These are phyloP conservation scores for Tuber indicum DNA, from an alignment of 495 filamentous ascomycete species.

Conservation along the genomic window DNA sequence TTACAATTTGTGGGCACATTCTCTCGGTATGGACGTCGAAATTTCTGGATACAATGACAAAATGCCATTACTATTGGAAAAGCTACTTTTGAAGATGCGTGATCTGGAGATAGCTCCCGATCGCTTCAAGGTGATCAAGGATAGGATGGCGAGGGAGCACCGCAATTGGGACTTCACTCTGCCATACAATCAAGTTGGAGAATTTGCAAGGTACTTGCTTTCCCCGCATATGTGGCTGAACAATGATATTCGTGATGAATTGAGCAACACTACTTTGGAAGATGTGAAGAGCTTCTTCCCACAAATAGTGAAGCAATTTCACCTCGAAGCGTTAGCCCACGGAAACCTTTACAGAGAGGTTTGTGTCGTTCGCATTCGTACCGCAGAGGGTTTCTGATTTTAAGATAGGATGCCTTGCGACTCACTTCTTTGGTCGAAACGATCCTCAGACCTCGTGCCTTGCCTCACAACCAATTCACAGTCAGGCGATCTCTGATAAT, in stretches of 20 bases:
- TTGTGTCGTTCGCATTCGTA: conserved; percentile 1
- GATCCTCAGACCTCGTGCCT: conserved; percentile 64
- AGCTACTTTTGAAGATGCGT: conserved; percentile 79
- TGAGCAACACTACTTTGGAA: conserved; percentile 64
- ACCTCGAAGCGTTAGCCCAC: conserved; percentile 82
- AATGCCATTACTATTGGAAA: conserved; percentile 81
- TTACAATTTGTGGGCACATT: conserved; percentile 66
- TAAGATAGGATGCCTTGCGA: conserved; percentile 62
- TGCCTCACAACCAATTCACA: conserved; percentile 75
- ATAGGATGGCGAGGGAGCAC: conserved; percentile 65
- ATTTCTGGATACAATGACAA: conserved; percentile 95
- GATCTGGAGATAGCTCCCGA: conserved; percentile 75
- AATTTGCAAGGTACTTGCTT: conserved; percentile 72
- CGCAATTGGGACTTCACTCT: conserved; percentile 81
- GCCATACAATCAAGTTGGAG: conserved; percentile 85
- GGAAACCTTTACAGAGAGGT: conserved; percentile 89
- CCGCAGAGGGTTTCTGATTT: not conserved
- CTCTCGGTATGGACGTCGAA: conserved; percentile 67
- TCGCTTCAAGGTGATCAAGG: conserved; percentile 86
- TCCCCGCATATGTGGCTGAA: conserved; percentile 70
- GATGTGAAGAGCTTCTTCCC: conserved; percentile 73
- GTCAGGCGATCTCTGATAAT: conserved; percentile 69
- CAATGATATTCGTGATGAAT: conserved; percentile 71
- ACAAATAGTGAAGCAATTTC: conserved; percentile 70
- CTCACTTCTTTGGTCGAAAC: conserved; percentile 75